These are phyloP conservation scores for Lecanicillium sp. DNA, from an alignment of 2,329 filamentous ascomycete species.

Conservation along the genomic window DNA sequence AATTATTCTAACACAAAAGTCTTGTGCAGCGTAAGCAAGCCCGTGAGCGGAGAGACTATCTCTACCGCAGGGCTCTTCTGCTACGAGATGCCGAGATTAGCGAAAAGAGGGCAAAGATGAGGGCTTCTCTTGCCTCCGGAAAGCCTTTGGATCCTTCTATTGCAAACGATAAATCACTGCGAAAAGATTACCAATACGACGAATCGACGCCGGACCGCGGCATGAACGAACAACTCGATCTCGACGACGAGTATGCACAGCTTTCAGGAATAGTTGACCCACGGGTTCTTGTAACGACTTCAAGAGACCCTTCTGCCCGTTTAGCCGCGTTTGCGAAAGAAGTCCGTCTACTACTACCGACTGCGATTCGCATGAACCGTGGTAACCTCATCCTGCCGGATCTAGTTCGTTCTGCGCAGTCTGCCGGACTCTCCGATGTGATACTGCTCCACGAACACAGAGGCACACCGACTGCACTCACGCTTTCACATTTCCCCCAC, in stretches of 20 bases:
- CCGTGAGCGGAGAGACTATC: slow-evolving; percentile 43
- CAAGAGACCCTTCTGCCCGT: slow-evolving; percentile 75
- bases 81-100: slow-evolving; percentile 87
- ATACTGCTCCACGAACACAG: slow-evolving; percentile 86
- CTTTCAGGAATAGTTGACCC: slow-evolving; percentile 89
- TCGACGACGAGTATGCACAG: slow-evolving; percentile 86
- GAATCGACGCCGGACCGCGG: slow-evolving; percentile 66
- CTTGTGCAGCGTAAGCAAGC: slow-evolving; percentile 30
- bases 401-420: slow-evolving; percentile 72
- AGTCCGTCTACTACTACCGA: slow-evolving; percentile 74
- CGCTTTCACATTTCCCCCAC: slow-evolving; percentile 78
- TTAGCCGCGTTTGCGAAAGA: slow-evolving; percentile 91
- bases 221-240: slow-evolving; percentile 59
- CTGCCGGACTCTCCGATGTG: slow-evolving; percentile 74
- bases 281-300: slow-evolving; percentile 82
- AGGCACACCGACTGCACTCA: slow-evolving; percentile 84
- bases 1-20: slow-evolving; percentile 12
- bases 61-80: slow-evolving; percentile 81
- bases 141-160: slow-evolving; percentile 76
- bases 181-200: slow-evolving; percentile 89
- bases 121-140: slow-evolving; percentile 78
- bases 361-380: slow-evolving; percentile 79
- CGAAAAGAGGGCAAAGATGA: slow-evolving; percentile 81
- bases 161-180: slow-evolving; percentile 75
- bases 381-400: slow-evolving; percentile 85